A percentile compares a stretch with the other conserved stretches of the same genome.
Evolutionary conservation across 2,329 filamentous ascomycete species (phyloP).

Genomic region (Microsporum audouinii): DNA sequence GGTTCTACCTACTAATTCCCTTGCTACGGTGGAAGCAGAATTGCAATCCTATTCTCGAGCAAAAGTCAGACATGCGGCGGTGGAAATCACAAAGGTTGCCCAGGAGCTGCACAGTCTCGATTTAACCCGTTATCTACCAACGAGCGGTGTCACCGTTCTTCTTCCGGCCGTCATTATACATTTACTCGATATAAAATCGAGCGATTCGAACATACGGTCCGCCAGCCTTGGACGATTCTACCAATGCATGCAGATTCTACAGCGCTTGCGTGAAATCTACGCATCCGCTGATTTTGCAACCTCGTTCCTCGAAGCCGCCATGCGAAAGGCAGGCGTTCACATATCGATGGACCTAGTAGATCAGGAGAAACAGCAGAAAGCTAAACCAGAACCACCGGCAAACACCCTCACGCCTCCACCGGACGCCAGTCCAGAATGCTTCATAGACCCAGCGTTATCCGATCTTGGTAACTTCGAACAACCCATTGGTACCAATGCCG

Average conservation of each 20-base stretch:
- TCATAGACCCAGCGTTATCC: neutral
- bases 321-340: constrained; percentile 74
- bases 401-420: constrained; percentile 32
- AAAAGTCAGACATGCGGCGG: constrained; percentile 72
- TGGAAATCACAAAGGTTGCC: constrained; percentile 75
- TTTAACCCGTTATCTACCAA: constrained; percentile 70
- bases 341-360: constrained; percentile 36
- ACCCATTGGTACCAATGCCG: neutral
- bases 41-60: constrained; percentile 71
- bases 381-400: constrained; percentile 7
- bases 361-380: neutral
- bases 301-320: constrained; percentile 82
- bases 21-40: constrained; percentile 47
- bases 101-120: constrained; percentile 60
- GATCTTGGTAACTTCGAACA: constrained; percentile 14
- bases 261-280: constrained; percentile 77
- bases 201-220: constrained; percentile 57
- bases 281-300: constrained; percentile 93
- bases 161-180: constrained; percentile 90
- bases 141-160: constrained; percentile 80
- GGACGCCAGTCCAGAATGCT: constrained; percentile 26
- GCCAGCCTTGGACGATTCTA: constrained; percentile 70
- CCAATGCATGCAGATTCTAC: constrained; percentile 85
- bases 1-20: constrained; percentile 64
- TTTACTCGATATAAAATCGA: constrained; percentile 81